A percentile compares a stretch with the other conserved stretches of the same genome.
phyloP scores from a whole-genome alignment of 208 protist species.

The Leishmania mexicana region DNA sequence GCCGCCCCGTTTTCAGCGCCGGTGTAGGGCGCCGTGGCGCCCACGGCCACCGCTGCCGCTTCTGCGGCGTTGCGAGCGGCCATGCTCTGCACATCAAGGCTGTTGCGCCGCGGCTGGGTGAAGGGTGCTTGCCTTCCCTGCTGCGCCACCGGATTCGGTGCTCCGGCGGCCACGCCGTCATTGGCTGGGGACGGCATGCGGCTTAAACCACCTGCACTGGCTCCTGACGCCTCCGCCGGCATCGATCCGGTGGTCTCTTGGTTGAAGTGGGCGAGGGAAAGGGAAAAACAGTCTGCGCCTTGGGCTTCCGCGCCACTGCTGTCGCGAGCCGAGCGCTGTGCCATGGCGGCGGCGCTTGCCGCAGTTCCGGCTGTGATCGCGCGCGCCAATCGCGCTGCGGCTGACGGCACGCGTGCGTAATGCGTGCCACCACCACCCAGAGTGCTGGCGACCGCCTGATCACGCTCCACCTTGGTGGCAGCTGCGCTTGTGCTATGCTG shows the following conservation, averaged over 20 bases:
- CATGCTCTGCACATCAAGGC: constrained; percentile 17
- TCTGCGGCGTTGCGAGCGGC: constrained; percentile 13
- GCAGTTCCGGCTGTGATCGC: neutral
- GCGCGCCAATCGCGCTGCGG: constrained; percentile 5
- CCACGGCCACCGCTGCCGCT: neutral
- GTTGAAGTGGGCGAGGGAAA: constrained; percentile 35
- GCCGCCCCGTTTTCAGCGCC: neutral
- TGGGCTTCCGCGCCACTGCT: constrained; percentile 5
- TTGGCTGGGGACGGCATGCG: constrained; percentile 14
- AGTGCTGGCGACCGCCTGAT: constrained; percentile 2
- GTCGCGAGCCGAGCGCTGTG: constrained; percentile 1
- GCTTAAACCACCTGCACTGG: neutral
- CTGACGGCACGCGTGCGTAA: constrained; percentile 23
- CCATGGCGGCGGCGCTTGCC: neutral
- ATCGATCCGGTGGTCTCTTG: constrained; percentile 15
- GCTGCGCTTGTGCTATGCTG: constrained; percentile 23
- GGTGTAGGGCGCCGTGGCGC: neutral
- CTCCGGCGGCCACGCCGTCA: constrained; percentile 5
- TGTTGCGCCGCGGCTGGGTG: neutral
- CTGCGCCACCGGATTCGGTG: neutral
- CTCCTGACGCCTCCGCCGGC: neutral
- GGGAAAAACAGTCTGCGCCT: constrained; percentile 15
- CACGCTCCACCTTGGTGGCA: constrained; percentile 1
- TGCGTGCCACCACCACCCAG: neutral
- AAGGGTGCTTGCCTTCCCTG: neutral